Evolutionary conservation across 2,329 filamentous ascomycete genomes (phyloP).

Genomic region (Chaetomiaceae sp.): DNA sequence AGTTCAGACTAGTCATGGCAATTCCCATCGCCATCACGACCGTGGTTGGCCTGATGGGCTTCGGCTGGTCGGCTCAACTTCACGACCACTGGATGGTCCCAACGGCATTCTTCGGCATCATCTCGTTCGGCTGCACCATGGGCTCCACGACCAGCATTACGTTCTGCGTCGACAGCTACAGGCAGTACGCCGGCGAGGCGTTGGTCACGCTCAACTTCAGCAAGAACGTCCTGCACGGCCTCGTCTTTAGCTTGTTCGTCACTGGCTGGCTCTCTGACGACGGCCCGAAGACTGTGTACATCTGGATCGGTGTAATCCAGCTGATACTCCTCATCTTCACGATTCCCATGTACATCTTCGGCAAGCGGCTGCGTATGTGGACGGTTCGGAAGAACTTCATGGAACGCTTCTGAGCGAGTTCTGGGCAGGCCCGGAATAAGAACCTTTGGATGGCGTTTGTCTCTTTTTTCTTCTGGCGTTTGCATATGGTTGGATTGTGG

Average conservation of each 20-base stretch:
- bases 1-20: slow-evolving; percentile 87
- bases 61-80: slow-evolving; percentile 82
- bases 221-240: slow-evolving; percentile 88
- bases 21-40: slow-evolving; percentile 72
- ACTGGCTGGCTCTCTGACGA: slow-evolving; percentile 72
- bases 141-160: slow-evolving; percentile 90
- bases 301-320: slow-evolving; percentile 82
- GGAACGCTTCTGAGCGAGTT: slow-evolving; percentile 51
- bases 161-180: slow-evolving; percentile 88
- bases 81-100: slow-evolving; percentile 82
- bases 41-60: slow-evolving; percentile 83
- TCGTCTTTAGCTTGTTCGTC: slow-evolving; percentile 85
- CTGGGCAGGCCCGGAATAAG: neutral
- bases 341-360: slow-evolving; percentile 90
- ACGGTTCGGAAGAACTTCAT: slow-evolving; percentile 80
- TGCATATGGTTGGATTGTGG: slow-evolving; percentile 10
- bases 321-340: slow-evolving; percentile 65
- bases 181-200: slow-evolving; percentile 88
- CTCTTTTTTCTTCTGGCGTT: slow-evolving; percentile 7
- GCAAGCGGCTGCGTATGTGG: slow-evolving; percentile 90
- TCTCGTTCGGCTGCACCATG: slow-evolving; percentile 86
- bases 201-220: slow-evolving; percentile 90
- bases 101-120: slow-evolving; percentile 84
- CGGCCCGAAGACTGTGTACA: slow-evolving; percentile 70
- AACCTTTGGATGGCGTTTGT: neutral